Evolutionary conservation across 163 green algal genomes (phyloP), one percentile per base, ranked within the genome.

Genomic region (Scenedesmus sp.): DNA sequence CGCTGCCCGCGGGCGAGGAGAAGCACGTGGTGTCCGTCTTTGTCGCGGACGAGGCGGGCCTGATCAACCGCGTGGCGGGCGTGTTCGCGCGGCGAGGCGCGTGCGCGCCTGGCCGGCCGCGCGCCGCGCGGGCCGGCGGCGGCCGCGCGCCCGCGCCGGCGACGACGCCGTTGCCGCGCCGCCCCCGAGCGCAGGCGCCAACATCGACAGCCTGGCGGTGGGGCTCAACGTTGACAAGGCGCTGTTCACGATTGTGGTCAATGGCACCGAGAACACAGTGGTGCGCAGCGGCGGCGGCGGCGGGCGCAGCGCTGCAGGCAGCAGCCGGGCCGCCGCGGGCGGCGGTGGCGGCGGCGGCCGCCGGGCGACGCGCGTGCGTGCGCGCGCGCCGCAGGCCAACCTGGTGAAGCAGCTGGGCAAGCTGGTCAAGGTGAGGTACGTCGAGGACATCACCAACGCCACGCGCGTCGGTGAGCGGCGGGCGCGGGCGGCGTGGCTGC

Each of bases 201-300:
- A 99, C 89, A 99, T 99, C 65, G 96, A 99, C 77, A 96, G 89
- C 0, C 84, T 99, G 66, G 96, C 96, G 2, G 96, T 99, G 29
- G 96, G 96, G 0, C 86, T 99, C 42, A 97, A 94, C 63, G 76
- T 89, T 18, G 90, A 98, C 89, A 97, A 96, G 82, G 95, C 95
- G 1, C 87, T 99, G 33, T 99, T 99, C 87, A 99, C 95, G 1
- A 97, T 99, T 44, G 93, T 97, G 17, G 87, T 96, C 18, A 95
- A 87, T 1, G 94, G 95, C 56, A 96, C 86, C 14, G 58, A 53
- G 2, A 66, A 86, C 34, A 90, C 73, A 5, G 89, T 96, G 86
- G 89, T 95, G 58, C 42, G 69, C 62, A n/a, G 62, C 33, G 39
- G 4, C n/a, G 18, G 15, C 11, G 29, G 22, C 45, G 47, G n/a